phyloP scores from a whole-genome alignment of 352 stramenopile species.

The Globisporangium heterothallicum region DNA sequence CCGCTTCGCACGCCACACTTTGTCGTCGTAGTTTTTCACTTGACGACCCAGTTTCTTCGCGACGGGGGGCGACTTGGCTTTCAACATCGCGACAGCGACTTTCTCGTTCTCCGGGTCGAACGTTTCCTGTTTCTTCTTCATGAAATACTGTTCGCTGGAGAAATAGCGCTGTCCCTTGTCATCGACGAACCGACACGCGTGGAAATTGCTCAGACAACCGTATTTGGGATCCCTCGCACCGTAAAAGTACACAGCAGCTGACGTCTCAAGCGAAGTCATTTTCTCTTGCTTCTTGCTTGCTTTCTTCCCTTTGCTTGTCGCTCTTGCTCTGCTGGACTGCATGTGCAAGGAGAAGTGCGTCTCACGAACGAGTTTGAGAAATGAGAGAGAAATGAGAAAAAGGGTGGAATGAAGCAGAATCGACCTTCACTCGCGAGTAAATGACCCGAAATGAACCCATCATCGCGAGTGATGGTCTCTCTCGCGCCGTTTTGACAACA shows the following conservation, averaged over 20 bases:
- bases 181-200: conserved; percentile 47
- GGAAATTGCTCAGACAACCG: conserved; percentile 60
- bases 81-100: conserved; percentile 39
- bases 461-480: background rate
- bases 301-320: background rate
- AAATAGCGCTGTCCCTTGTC: conserved; percentile 27
- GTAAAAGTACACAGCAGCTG: conserved; percentile 52
- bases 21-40: conserved; percentile 50
- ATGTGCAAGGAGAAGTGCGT: too few relatives aligned
- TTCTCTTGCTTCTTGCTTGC: background rate
- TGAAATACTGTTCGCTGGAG: conserved; percentile 72
- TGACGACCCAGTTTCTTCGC: conserved; percentile 50
- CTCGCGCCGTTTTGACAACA: background rate
- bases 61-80: conserved; percentile 34
- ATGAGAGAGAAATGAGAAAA: background rate
- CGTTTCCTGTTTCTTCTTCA: conserved; percentile 67
- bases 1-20: conserved; percentile 31
- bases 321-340: conserved; percentile 5
- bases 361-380: background rate
- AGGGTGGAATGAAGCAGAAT: too few relatives aligned
- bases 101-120: conserved; percentile 42
- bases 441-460: background rate
- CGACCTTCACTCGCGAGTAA: background rate
- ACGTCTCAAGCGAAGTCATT: conserved; percentile 29
- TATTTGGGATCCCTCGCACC: conserved; percentile 27